Evolutionary conservation across 2,329 filamentous ascomycete genomes (phyloP), one percentile per base, ranked within the genome.

Genomic region (Hypoxylon sp.): DNA sequence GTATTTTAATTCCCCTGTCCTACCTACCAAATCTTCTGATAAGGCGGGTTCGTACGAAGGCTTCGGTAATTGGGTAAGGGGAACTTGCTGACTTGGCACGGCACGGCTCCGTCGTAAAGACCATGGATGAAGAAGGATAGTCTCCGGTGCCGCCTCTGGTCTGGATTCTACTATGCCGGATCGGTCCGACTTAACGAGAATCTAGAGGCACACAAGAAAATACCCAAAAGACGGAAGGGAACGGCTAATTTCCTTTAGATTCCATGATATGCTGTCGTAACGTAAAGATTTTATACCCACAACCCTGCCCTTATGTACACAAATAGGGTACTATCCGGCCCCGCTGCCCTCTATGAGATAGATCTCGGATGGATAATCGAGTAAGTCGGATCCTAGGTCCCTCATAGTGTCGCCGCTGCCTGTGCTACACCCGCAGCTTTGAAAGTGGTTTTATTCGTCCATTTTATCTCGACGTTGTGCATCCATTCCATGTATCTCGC

Each of bases 401-500:
- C 35, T 57, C 21, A 58, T n/a, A 84, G 73, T 23, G 78, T 78
- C 38, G 78, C 72, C 16, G 82, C 82, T 5, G 83, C 86, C 63
- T 82, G 82, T n/a, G 81, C 76, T 6, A 78, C 81, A 19, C 88
- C 88, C 1, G 78, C 75, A n/a, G 75, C 80, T 65, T 81, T 83
- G 72, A 88, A 89, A 0, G 76, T 69, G 56, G 75, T 78, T 66
- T 87, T 85, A 69, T 78, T 87, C 49, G 83, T 83, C 73, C 78
- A 81, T 57, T 71, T 72, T 31, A 96, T 78, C 55, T 95, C 88
- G 47, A 96, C 87, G 52, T 80, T 73, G 69, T 96, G 94, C 71
- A 89, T 87, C 92, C 91, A 97, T 70, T 91, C 84, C 92, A 97
- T 97, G 69, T 91, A 95, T 66, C 88, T 86, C 15, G 87, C 88